Percentiles rank a stretch among this genome's conserved stretches.
Evolutionary conservation across 352 stramenopile genomes (phyloP).

Genomic region (Phytophthora europaea): DNA sequence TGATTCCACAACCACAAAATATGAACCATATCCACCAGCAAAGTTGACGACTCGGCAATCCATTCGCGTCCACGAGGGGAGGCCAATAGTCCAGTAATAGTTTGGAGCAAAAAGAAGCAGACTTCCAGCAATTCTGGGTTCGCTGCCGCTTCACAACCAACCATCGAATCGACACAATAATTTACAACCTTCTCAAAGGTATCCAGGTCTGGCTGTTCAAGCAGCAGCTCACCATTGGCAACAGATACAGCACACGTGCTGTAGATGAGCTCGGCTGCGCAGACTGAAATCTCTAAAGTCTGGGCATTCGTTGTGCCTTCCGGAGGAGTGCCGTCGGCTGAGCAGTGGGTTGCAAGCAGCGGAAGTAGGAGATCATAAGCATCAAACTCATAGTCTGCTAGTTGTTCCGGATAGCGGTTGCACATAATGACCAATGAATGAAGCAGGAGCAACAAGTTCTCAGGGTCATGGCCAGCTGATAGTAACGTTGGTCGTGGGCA

Average conservation of each 20-base stretch:
- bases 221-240: slow-evolving; percentile 63
- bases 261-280: slow-evolving; percentile 73
- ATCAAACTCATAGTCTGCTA: slow-evolving; percentile 77
- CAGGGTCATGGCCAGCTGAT: slow-evolving; percentile 72
- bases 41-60: slow-evolving; percentile 66
- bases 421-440: slow-evolving; percentile 74
- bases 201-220: slow-evolving; percentile 56
- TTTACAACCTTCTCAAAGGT: slow-evolving; percentile 75
- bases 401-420: slow-evolving; percentile 60
- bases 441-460: slow-evolving; percentile 77
- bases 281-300: slow-evolving; percentile 66
- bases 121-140: slow-evolving; percentile 53
- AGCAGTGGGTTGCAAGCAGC: slow-evolving; percentile 70
- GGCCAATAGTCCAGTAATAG: slow-evolving; percentile 71
- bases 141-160: slow-evolving; percentile 43
- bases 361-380: slow-evolving; percentile 71
- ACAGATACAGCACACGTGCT: slow-evolving; percentile 71
- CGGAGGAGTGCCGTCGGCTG: slow-evolving; percentile 50
- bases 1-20: slow-evolving; percentile 86
- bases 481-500: slow-evolving; percentile 75
- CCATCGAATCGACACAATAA: slow-evolving; percentile 72
- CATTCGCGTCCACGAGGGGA: slow-evolving; percentile 66
- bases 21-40: slow-evolving; percentile 77
- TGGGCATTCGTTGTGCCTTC: slow-evolving; percentile 57
- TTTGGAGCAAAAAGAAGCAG: slow-evolving; percentile 77